Evolutionary conservation across 1,284 basidiomycete genomes (phyloP), one percentile per base, ranked within the genome.

Genomic region (Marasmius tenuissimus): DNA sequence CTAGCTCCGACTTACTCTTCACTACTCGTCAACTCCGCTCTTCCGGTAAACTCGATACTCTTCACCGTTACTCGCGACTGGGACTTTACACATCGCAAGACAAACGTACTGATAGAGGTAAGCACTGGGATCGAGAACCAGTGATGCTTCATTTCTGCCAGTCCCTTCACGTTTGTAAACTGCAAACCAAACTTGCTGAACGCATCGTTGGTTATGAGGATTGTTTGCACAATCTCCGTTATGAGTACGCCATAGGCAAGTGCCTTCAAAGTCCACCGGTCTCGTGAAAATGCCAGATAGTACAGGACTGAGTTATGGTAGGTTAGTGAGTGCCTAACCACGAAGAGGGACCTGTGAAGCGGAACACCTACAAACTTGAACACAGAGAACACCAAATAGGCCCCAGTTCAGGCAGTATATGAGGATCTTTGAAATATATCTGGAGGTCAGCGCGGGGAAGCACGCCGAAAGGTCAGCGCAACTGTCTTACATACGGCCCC

Each of bases 331-430:
- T n/a, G n/a, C n/a, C n/a, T n/a, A n/a, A n/a, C n/a, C n/a, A n/a
- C n/a, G n/a, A n/a, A n/a, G n/a, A n/a, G n/a, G n/a, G n/a, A n/a
- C n/a, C n/a, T n/a, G n/a, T n/a, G n/a, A n/a, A n/a, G n/a, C n/a
- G n/a, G 48, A 5, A 38, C 11, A 65, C 68, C 37, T 37, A 69
- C 68, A 69, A 37, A 69, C 63, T 68, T 70, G 67, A 39, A 67
- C 61, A 2, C 68, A 61, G 11, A 70, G 62, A 1, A 67, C 67
- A 12, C 68, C 69, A 45, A 61, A 69, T 8, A 70, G 53, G 22
- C 66, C 63, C 65, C 64, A 67, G 55, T 70, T 69, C 35, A 70
- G 47, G 18, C 69, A 49, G 53, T 68, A 70, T 8, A 64, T 68
- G 16, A 70, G 60, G 27, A 70, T 57, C 69, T 70, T n/a, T 4